These are phyloP conservation scores for Mrakiaceae sp. DNA, from an alignment of 1,284 basidiomycete genomes.

Conservation along the genomic window DNA sequence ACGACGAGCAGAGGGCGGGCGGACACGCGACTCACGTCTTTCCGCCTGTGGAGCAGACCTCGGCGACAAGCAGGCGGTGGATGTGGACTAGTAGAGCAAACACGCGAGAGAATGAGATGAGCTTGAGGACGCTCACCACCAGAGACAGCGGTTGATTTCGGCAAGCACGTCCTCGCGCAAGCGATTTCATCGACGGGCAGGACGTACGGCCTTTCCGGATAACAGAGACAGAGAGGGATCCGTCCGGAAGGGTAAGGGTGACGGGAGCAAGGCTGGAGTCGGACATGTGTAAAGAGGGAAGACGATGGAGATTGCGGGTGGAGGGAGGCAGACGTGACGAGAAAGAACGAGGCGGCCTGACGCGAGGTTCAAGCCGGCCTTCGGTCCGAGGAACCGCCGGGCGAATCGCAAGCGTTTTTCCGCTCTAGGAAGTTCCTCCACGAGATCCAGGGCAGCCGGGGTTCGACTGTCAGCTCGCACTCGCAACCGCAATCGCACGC, in stretches of 20 bases:
- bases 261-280: neutral
- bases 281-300: neutral
- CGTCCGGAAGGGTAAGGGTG: slow-evolving; percentile 5
- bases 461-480: too few species aligned
- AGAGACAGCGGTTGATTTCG: neutral
- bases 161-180: too few species aligned
- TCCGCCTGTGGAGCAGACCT: neutral
- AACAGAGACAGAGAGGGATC: slow-evolving; percentile 2
- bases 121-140: too few species aligned
- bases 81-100: neutral
- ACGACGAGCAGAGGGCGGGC: neutral
- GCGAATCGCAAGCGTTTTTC: too few species aligned
- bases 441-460: too few species aligned
- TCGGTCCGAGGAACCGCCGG: too few species aligned
- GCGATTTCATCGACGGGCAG: neutral
- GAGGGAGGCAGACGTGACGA: too few species aligned
- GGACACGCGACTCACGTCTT: neutral
- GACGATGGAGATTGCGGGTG: neutral
- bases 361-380: too few species aligned
- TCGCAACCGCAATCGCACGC: too few species aligned
- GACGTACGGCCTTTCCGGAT: slow-evolving; percentile 7
- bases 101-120: neutral
- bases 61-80: neutral
- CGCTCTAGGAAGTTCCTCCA: too few species aligned
- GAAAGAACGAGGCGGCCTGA: too few species aligned